Evolutionary conservation across 2,329 filamentous ascomycete species (phyloP).

Genomic region (Colletotrichum musicola): DNA sequence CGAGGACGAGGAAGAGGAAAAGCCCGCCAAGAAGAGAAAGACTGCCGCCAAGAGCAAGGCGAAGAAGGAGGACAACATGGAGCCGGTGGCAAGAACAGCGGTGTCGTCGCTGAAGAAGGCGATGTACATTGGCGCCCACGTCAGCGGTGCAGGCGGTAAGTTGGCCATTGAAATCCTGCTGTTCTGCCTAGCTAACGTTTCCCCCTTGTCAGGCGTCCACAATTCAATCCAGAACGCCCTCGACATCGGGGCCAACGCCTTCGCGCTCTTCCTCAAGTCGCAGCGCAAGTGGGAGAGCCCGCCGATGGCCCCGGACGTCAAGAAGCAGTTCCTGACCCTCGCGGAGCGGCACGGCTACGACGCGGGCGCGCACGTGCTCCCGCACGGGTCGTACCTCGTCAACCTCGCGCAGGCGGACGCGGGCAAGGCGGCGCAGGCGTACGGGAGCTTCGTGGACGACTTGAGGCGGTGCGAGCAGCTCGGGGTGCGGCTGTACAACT

Average conservation of each 20-base stretch:
- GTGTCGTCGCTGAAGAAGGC: conserved; percentile 71
- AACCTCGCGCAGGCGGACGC: conserved; percentile 90
- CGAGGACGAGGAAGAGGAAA: conserved; percentile 41
- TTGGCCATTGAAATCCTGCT: conserved; percentile 11
- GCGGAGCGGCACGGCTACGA: conserved; percentile 80
- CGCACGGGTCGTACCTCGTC: conserved; percentile 96
- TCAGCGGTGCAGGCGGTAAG: conserved; percentile 87
- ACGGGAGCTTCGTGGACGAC: conserved; percentile 88
- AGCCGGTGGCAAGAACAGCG: conserved; percentile 77
- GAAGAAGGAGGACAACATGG: conserved; percentile 62
- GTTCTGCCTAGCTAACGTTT: neutral
- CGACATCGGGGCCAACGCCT: conserved; percentile 90
- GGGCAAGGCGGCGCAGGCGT: conserved; percentile 86
- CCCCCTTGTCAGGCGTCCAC: conserved; percentile 75
- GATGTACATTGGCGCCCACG: conserved; percentile 92
- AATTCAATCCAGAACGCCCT: conserved; percentile 84
- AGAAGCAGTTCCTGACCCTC: conserved; percentile 75
- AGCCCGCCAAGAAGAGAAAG: conserved; percentile 58
- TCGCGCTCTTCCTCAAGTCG: conserved; percentile 95
- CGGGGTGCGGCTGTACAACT: conserved; percentile 95
- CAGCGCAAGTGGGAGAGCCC: conserved; percentile 96
- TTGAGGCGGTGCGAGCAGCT: conserved; percentile 85
- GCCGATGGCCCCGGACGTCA: conserved; percentile 76
- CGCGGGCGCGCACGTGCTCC: conserved; percentile 79
- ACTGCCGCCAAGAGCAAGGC: conserved; percentile 47